These are phyloP conservation scores for Calamus simplicifolius DNA, from an alignment of 176 grass and related monocot genomes.

Conservation along the genomic window DNA sequence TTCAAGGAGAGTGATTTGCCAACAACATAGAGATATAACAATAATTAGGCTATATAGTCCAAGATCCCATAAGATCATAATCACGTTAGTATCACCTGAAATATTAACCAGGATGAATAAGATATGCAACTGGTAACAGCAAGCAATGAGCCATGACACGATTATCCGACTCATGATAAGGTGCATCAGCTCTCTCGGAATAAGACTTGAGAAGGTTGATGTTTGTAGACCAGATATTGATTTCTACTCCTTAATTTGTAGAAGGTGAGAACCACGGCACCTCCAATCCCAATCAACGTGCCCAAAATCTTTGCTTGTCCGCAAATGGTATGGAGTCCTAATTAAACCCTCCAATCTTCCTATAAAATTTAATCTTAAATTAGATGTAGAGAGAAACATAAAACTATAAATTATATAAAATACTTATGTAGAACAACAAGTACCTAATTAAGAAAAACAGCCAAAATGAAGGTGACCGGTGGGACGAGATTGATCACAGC, in stretches of 20 bases:
- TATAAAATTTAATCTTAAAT: not conserved
- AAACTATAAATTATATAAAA: not conserved
- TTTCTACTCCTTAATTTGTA: constrained; percentile 65
- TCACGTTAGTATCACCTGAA: constrained; percentile 30
- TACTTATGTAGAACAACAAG: no score
- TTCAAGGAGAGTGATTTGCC: no score
- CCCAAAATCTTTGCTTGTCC: constrained; percentile 70
- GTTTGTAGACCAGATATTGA: constrained; percentile 39
- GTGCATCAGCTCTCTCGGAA: not conserved
- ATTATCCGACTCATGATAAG: constrained; percentile 6
- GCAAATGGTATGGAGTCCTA: constrained; percentile 20
- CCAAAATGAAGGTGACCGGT: constrained; percentile 61
- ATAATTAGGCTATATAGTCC: not conserved
- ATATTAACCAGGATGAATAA: constrained; percentile 64
- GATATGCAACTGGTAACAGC: constrained; percentile 43
- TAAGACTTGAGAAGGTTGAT: constrained; percentile 31
- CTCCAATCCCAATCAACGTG: constrained; percentile 60
- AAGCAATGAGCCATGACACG: constrained; percentile 30
- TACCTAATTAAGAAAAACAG: constrained; percentile 57
- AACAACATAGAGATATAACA: not conserved
- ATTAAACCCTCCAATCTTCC: constrained; percentile 52
- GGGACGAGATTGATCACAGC: constrained; percentile 89
- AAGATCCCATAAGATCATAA: no score
- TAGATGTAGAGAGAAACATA: not conserved
- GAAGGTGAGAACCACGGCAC: constrained; percentile 89